Evolutionary conservation across 2,329 filamentous ascomycete species (phyloP).

Genomic region (Exophiala phaeomuriformis): DNA sequence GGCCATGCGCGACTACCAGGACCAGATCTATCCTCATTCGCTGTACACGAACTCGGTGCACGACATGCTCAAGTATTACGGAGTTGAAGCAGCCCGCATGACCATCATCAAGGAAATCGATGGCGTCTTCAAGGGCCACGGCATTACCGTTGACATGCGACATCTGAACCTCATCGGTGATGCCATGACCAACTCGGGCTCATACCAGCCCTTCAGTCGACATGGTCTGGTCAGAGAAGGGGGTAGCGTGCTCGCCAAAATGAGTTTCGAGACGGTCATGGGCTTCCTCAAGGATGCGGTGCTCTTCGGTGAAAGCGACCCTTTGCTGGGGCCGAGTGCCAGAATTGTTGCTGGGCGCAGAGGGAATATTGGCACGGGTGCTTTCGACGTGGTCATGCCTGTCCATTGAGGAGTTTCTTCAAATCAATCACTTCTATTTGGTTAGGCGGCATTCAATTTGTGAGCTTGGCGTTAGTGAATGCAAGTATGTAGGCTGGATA

Average conservation of each 20-base stretch:
- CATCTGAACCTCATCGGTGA: conserved; percentile 95
- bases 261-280: conserved; percentile 98
- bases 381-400: conserved; percentile 69
- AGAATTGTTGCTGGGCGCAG: conserved; percentile 81
- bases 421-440: background rate
- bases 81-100: conserved; percentile 83
- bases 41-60: conserved; percentile 91
- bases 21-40: conserved; percentile 76
- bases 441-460: too few relatives aligned
- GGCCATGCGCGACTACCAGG: conserved; percentile 81
- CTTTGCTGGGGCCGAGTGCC: conserved; percentile 74
- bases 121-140: conserved; percentile 80
- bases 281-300: conserved; percentile 90
- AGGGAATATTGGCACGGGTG: conserved; percentile 77
- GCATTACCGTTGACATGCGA: conserved; percentile 82
- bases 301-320: conserved; percentile 82
- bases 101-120: conserved; percentile 82
- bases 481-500: too few relatives aligned
- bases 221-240: conserved; percentile 73
- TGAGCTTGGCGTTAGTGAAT: too few relatives aligned
- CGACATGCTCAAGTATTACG: conserved; percentile 75
- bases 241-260: conserved; percentile 90
- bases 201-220: conserved; percentile 85
- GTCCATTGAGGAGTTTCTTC: conserved; percentile 16
- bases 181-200: conserved; percentile 91